A percentile compares a stretch with the other conserved stretches of the same genome.
These are phyloP conservation scores for Myriosclerotinia curreyana DNA, from an alignment of 2,329 filamentous ascomycete species.

Conservation along the genomic window DNA sequence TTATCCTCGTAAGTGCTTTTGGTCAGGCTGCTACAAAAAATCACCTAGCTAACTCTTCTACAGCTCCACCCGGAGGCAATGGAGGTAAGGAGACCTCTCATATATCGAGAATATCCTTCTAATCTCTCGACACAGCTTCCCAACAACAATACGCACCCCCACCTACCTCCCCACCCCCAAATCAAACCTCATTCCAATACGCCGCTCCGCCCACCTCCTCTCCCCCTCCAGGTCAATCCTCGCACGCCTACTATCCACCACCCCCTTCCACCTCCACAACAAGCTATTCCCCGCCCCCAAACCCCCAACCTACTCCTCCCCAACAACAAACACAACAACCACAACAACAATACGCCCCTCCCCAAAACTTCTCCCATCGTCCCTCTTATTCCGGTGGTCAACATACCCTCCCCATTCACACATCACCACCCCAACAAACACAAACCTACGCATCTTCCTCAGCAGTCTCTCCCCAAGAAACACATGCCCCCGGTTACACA, in stretches of 20 bases:
- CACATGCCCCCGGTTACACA: conserved; percentile 28
- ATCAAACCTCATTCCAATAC: conserved; percentile 32
- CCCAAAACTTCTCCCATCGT: conserved; percentile 39
- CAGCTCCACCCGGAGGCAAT: conserved; percentile 37
- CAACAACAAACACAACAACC: conserved; percentile 26
- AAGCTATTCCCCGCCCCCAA: conserved; percentile 32
- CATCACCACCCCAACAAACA: conserved; percentile 20
- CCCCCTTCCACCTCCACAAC: conserved; percentile 31
- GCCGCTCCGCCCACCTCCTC: conserved; percentile 38
- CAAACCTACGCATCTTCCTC: conserved; percentile 17
- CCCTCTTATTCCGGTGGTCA: conserved; percentile 35
- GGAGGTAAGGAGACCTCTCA: conserved; percentile 26
- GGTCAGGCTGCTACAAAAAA: conserved; percentile 13
- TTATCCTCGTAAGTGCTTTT: conserved; percentile 39
- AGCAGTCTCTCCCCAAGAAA: conserved; percentile 28
- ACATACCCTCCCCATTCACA: conserved; percentile 16
- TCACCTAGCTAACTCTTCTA: conserved; percentile 27
- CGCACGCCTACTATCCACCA: conserved; percentile 38
- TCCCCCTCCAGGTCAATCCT: conserved; percentile 35
- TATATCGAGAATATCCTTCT: not conserved
- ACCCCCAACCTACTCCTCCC: conserved; percentile 33
- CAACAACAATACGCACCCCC: conserved; percentile 36
- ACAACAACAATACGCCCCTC: conserved; percentile 24
- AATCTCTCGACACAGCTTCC: conserved; percentile 23
- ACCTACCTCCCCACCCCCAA: conserved; percentile 37